Evolutionary conservation across 495 filamentous ascomycete species (phyloP).

Genomic region (Penicillium steckii): DNA sequence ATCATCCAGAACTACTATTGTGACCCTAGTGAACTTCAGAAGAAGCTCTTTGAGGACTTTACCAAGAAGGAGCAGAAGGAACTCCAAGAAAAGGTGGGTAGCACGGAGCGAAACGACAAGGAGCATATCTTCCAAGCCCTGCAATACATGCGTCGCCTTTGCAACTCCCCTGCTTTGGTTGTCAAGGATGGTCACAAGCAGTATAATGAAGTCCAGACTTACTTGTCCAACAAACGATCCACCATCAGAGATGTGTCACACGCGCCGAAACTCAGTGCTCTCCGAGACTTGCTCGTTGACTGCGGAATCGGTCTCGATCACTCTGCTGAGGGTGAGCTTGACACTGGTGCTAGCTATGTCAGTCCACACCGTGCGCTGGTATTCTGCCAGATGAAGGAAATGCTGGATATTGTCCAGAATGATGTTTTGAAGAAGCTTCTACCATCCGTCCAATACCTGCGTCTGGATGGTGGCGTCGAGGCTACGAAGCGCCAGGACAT

Average conservation of each 20-base stretch:
- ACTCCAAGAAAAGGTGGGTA: constrained; percentile 72
- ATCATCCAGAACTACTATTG: constrained; percentile 99
- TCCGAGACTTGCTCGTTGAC: constrained; percentile 87
- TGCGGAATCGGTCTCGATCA: constrained; percentile 83
- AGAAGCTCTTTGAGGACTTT: constrained; percentile 94
- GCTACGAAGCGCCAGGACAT: constrained; percentile 89
- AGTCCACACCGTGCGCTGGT: constrained; percentile 93
- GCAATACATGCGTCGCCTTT: constrained; percentile 99
- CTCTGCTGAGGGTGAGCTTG: constrained; percentile 53
- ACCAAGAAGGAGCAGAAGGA: constrained; percentile 86
- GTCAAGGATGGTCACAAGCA: constrained; percentile 92
- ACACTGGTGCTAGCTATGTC: constrained; percentile 74
- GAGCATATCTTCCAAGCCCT: constrained; percentile 98
- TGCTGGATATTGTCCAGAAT: constrained; percentile 96
- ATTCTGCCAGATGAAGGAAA: constrained; percentile 99
- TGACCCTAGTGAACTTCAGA: constrained; percentile 93
- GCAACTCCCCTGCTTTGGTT: constrained; percentile 93
- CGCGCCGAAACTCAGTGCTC: constrained; percentile 87
- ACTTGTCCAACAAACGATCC: constrained; percentile 66
- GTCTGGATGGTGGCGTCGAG: constrained; percentile 89
- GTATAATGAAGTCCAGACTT: constrained; percentile 77
- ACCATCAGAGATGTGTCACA: constrained; percentile 80
- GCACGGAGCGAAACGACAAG: constrained; percentile 83
- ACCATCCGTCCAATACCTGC: constrained; percentile 82
- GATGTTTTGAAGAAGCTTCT: constrained; percentile 83